Conservation (phyloP, 208 protist genomes). For the Phytomonas sp. region DNA sequence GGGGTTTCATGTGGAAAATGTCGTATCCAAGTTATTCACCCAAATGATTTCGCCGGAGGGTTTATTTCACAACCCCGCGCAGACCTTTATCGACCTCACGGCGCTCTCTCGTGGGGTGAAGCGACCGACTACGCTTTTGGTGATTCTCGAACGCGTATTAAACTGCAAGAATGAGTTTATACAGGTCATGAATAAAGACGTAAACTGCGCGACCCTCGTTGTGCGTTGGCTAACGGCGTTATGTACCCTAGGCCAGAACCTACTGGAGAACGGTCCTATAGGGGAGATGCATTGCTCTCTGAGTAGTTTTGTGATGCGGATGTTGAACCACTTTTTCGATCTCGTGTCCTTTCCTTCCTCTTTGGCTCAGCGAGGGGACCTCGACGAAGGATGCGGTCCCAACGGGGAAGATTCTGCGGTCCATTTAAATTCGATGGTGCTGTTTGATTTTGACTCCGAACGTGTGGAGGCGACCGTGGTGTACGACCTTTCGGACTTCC, state of each 20-base stretch:
- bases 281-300: constrained; percentile 39
- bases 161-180: constrained; percentile 20
- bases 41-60: constrained; percentile 27
- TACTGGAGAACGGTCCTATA: constrained; percentile 39
- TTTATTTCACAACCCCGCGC: constrained; percentile 22
- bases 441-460: constrained; percentile 30
- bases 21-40: constrained; percentile 28
- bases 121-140: constrained; percentile 48
- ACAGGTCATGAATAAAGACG: constrained; percentile 23
- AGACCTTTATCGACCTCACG: constrained; percentile 36
- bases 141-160: constrained; percentile 39
- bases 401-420: constrained; percentile 8
- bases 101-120: constrained; percentile 64
- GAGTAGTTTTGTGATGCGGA: constrained; percentile 39
- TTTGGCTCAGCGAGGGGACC: background rate
- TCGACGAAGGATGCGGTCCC: constrained; percentile 2
- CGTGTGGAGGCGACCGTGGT: constrained; percentile 34
- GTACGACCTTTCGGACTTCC: constrained; percentile 61
- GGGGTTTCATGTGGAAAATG: constrained; percentile 41
- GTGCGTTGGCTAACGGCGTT: constrained; percentile 36
- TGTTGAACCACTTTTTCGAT: constrained; percentile 29
- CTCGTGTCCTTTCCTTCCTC: constrained; percentile 21
- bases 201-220: constrained; percentile 24
- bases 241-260: constrained; percentile 26
- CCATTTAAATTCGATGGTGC: background rate